Percentiles rank a stretch among this genome's conserved stretches.
These are phyloP conservation scores for Pisolithus tinctorius DNA, from an alignment of 768 basidiomycete genomes.

Conservation along the genomic window DNA sequence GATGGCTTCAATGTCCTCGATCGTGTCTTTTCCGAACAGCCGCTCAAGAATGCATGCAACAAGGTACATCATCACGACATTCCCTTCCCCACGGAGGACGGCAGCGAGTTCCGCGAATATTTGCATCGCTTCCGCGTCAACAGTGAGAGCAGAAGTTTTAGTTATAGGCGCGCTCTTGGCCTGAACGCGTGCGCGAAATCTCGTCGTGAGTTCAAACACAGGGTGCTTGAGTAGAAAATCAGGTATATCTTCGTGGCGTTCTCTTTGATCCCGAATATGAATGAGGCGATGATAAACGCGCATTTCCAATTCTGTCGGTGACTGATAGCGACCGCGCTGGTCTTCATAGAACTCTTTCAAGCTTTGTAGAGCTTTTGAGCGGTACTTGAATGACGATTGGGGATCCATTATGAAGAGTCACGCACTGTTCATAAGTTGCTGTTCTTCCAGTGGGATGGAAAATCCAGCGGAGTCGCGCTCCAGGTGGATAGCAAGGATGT, in stretches of 20 bases:
- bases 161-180: constrained; percentile 66
- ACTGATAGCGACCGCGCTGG: constrained; percentile 56
- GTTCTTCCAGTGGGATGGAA: constrained; percentile 69
- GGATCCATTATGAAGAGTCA: constrained; percentile 4
- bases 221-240: constrained; percentile 60
- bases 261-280: constrained; percentile 80
- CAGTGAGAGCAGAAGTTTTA: constrained; percentile 56
- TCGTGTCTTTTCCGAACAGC: constrained; percentile 77
- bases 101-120: constrained; percentile 56
- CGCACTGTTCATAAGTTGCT: constrained; percentile 89
- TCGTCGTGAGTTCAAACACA: constrained; percentile 75
- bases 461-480: constrained; percentile 53
- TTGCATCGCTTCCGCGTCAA: constrained; percentile 60
- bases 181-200: constrained; percentile 77
- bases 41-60: constrained; percentile 84
- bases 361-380: constrained; percentile 72
- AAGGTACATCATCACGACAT: constrained; percentile 71
- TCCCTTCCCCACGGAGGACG: constrained; percentile 60
- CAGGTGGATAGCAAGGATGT: constrained; percentile 75
- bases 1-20: constrained; percentile 67
- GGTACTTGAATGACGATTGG: background rate
- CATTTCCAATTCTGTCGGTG: constrained; percentile 90
- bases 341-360: constrained; percentile 93
- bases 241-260: constrained; percentile 71
- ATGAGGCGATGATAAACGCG: constrained; percentile 90